Base-by-base conservation (phyloP, 2,329 filamentous ascomycete genomes). In the Talaromyces atroroseus region DNA sequence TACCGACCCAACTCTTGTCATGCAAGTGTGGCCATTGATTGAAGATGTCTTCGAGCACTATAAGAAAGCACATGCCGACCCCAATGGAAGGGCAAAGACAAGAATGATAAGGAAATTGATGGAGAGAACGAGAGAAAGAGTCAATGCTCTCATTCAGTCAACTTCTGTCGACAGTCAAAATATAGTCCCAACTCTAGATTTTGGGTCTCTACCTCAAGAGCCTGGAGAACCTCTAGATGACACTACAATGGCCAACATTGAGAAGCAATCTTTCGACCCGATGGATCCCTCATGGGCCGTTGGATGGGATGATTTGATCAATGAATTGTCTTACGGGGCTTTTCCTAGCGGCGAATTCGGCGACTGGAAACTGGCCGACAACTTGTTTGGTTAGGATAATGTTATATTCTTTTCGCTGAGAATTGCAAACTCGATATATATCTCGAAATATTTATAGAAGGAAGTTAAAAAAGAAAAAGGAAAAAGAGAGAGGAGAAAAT, bases 11-110 rank as follows among this genome's bases (percentile, higher is more conserved):
- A 40, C 44, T 2, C 57, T 65, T 1, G 49, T 67, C 38, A 56
- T 52, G 1, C 49, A 53, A 1, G 64, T 61, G 2, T 69, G 68
- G 68, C 63, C 68, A 3, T 40, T 66, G 4, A 54, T 71, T 7
- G 67, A 70, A 52, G 48, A 49, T n/a, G 55, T 49, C 7, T 46
- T 57, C n/a, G 44, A 51, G 21, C 44, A 52, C 20, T 57, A 52
- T 14, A 18, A 44, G 20, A 44, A 49, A 2, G 18, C 34, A 11
- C 34, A 57, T 24, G 16, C 32, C 3, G 20, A n/a, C 14, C 32
- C 24, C 1, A 24, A 32, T 10, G 45, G 42, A 38, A 14, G 49
- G n/a, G 18, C 49, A 16, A 36, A 20, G 10, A 52, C 34, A 10
- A 21, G 32, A 20, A 49, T 44, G 24, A 10, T 57, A n/a, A 16